A percentile compares a stretch with the other conserved stretches of the same genome.
These are phyloP conservation scores for Pinus albicaulis DNA, from an alignment of 75 land plant species.

Conservation along the genomic window DNA sequence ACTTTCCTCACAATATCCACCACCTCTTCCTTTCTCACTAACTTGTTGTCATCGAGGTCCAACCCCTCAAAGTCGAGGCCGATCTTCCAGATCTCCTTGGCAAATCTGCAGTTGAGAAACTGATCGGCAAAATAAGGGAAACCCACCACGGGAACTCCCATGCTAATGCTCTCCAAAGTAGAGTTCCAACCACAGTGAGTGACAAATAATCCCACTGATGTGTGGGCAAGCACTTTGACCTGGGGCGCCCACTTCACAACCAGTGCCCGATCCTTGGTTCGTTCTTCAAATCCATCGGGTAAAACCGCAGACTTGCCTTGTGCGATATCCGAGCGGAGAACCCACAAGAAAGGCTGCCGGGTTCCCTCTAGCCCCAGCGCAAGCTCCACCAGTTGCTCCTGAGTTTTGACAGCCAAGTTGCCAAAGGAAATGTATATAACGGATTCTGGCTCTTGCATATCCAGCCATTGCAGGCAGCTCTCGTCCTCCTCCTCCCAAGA, in stretches of 20 bases:
- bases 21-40: too few relatives aligned
- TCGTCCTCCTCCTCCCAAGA: not conserved
- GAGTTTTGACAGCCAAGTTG: slow-evolving; percentile 18
- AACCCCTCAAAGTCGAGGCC: too few relatives aligned
- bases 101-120: too few relatives aligned
- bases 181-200: too few relatives aligned
- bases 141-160: too few relatives aligned
- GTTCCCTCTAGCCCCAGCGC: slow-evolving; percentile 51
- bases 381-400: slow-evolving; percentile 42
- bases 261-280: not conserved
- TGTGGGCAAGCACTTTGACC: not conserved
- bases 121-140: too few relatives aligned
- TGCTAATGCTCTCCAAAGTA: too few relatives aligned
- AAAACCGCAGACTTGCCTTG: not conserved
- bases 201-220: too few relatives aligned
- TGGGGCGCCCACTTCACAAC: not conserved
- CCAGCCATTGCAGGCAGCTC: slow-evolving; percentile 42
- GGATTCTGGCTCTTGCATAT: slow-evolving; percentile 33
- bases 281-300: not conserved
- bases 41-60: too few relatives aligned
- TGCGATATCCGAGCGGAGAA: slow-evolving; percentile 15
- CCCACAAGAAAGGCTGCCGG: slow-evolving; percentile 57
- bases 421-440: slow-evolving; percentile 73
- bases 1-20: too few relatives aligned
- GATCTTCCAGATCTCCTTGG: too few relatives aligned